A percentile compares a stretch with the other conserved stretches of the same genome.
Evolutionary conservation across 148 eudicot genomes (phyloP).

Genomic region (Diospyros lotus): DNA sequence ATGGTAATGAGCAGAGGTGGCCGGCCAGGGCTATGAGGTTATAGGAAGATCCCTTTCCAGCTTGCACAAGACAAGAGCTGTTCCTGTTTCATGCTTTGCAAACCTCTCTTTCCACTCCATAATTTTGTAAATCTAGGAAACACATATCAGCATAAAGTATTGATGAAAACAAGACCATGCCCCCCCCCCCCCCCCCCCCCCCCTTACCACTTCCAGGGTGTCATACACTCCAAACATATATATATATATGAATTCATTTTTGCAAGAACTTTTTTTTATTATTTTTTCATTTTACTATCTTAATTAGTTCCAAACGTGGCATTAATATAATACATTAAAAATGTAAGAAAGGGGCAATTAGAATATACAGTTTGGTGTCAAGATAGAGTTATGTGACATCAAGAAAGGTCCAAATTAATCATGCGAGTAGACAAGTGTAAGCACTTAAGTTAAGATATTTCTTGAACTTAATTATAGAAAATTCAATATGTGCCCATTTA

Average conservation of each 20-base stretch:
- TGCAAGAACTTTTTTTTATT: not conserved
- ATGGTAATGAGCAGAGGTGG: slow-evolving; percentile 3
- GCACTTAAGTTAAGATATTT: too few species aligned
- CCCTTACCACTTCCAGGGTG: not conserved
- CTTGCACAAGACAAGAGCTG: slow-evolving; percentile 3
- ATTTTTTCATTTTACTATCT: not conserved
- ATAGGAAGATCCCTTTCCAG: slow-evolving; percentile 12
- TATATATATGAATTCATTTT: too few species aligned
- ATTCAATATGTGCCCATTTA: too few species aligned
- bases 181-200: too few species aligned
- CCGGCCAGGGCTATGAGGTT: not conserved
- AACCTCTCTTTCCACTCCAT: not conserved
- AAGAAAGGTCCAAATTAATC: too few species aligned
- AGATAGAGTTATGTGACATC: too few species aligned
- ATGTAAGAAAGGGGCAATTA: too few species aligned
- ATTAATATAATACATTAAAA: too few species aligned
- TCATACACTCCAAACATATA: too few species aligned
- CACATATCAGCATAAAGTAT: not conserved
- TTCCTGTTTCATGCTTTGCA: not conserved
- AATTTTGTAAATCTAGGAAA: slow-evolving; percentile 4
- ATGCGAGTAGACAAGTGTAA: too few species aligned
- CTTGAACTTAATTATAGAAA: too few species aligned
- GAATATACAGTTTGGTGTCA: too few species aligned
- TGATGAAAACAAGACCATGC: slow-evolving; percentile 7
- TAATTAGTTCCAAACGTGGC: not conserved